Evolutionary conservation across 495 filamentous ascomycete genomes (phyloP), one percentile per base, ranked within the genome.

Genomic region (Hyphodiscus hymeniophilus): DNA sequence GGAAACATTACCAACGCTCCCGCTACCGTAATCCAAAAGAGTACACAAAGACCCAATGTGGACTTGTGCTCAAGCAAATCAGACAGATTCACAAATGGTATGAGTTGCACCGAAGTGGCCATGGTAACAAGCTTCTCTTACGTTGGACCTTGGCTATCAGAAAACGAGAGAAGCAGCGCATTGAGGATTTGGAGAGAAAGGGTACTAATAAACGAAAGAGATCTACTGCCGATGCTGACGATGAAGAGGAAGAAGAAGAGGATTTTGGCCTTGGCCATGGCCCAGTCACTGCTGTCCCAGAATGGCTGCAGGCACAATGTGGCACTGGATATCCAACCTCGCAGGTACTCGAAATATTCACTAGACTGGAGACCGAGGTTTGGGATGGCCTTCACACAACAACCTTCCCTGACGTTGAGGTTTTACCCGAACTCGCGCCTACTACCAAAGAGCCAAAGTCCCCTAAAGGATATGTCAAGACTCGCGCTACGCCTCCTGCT

Each of bases 1-100:
- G 89, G 1, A 92, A 90, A 57, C 84, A 91, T 56, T 95, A 94
- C 63, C 89, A 95, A 63, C 80, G 85, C 0, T 70, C 64, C 28
- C 69, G 81, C 0, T 92, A 90, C 59, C 71, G 82, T 0, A 77
- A 79, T 43, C 62, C 68, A 1, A 66, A 68, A n/a, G 65, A 74
- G 7, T 89, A 79, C 66, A 67, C 76, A 3, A 66, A 67, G 17
- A 60, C 70, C 1, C 82, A 90, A 51, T 76, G 75, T 35, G 67
- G 75, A 0, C 62, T 88, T 0, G 68, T 90, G 0, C 58, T 65
- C 5, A 62, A 66, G 3, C 79, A 84, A 44, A 70, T 89, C 16
- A 55, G 66, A 2, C 68, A 72, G 0, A 65, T 90, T 38, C 65
- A 81, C 44, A 50, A 62, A 0, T 89, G 84, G 85, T 75, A 72